Evolutionary conservation across 2,329 filamentous ascomycete genomes (phyloP), one percentile per base, ranked within the genome.

Genomic region (Balansia obtecta): DNA sequence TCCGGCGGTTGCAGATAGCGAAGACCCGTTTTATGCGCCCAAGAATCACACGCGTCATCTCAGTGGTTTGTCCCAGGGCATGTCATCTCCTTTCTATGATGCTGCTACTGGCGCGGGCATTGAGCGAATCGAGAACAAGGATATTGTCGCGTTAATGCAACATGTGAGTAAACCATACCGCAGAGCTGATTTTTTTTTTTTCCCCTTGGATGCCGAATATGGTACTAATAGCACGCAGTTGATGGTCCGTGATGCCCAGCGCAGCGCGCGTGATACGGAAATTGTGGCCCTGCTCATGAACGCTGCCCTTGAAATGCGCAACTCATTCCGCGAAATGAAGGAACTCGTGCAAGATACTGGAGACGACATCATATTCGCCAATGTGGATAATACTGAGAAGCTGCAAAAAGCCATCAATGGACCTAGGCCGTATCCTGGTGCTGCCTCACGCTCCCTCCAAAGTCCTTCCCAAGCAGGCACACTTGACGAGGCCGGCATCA

Each of bases 111-210:
- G 91, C 48, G 83, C 81, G 54, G 90, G 89, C 34, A 86, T 95
- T 48, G 90, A 97, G 57, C 79, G 85, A 45, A 97, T 98, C 48
- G 85, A 97, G 64, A 95, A 89, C 44, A 93, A 94, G 69, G 93
- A 98, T 62, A 94, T 98, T 59, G 86, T 98, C 55, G 88, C 91
- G 22, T 72, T 98, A 53, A 98, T 98, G 93, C 91, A 98, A 63
- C 93, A 98, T 67, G 79, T 84, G 69, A 74, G 80, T 73, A 15
- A 22, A 4, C 8, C 41, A 15, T n/a, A 4, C 8, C 41, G 10
- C 27, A 12, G 12, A 27, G 27, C 27, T 27, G 27, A 37, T 44
- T 15, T 4, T 15, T 4, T 12, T 34, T 15, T 4, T 15, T 4
- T 12, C 22, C 18, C 18, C 12, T n/a, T 37, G 30, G 2, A 20